Evolutionary conservation across 192 early-diverging fungal species (phyloP), one percentile per base, ranked within the genome.

Genomic region (Funneliformis mosseae): DNA sequence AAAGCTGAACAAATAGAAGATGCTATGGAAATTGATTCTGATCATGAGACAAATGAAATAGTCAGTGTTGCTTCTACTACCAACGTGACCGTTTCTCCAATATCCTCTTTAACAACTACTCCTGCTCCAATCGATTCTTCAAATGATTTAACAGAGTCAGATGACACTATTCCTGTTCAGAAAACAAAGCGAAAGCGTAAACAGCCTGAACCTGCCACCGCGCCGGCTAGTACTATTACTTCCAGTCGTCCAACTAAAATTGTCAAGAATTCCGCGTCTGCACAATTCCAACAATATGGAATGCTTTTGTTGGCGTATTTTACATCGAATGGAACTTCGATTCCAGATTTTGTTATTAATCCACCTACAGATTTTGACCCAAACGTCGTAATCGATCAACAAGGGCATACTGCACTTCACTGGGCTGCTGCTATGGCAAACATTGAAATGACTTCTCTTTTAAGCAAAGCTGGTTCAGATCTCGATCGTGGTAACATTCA

Each of bases 361-460:
- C 87, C 88, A 18, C 89, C 90, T 8, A 21, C 83, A 0, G 92
- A 97, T 62, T 84, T 96, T 21, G 92, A 98, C 85, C 86, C 97
- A 39, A 90, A 96, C 83, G 80, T 93, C 5, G 88, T 93, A 23
- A 96, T 99, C 63, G 98, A 99, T 76, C 97, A 99, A 64, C 95
- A 96, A 71, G 97, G 96, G 6, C 97, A 99, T 83, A 95, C 96
- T 0, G 88, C 95, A 3, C 85, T 98, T 10, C 98, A 99, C 76
- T 99, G 97, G 97, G 95, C 98, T 4, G 94, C 96, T 3, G 96
- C 97, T 9, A 91, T 98, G 78, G 98, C 93, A 0, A 83, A 92
- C 16, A 90, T 94, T 62, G 85, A 90, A 33, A 88, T 98, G 10
- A 88, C 97, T 18, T 85, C 89, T 23, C 82, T 95, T 6, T 83